These are phyloP conservation scores for Trypanosoma congolense DNA, from an alignment of 208 protist species.

Conservation along the genomic window DNA sequence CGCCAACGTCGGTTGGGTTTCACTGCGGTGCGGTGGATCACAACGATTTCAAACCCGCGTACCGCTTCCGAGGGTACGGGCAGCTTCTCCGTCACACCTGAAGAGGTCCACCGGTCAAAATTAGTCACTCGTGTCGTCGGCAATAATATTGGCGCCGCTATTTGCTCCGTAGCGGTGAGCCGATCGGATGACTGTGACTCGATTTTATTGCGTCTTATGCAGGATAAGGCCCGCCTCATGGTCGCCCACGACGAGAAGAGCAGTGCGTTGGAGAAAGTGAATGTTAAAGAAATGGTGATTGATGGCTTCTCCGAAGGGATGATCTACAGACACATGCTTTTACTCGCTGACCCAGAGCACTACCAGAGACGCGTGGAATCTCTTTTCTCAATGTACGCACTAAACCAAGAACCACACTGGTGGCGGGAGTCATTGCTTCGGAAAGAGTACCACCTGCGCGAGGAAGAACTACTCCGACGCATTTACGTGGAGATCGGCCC, in stretches of 20 bases:
- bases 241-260: not conserved
- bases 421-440: constrained; percentile 29
- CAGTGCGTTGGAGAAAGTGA: not conserved
- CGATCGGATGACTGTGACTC: constrained; percentile 33
- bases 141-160: constrained; percentile 47
- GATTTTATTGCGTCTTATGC: constrained; percentile 16
- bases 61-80: constrained; percentile 16
- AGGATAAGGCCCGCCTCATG: constrained; percentile 6
- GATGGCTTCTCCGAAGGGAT: constrained; percentile 31
- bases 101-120: constrained; percentile 49
- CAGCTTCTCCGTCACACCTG: constrained; percentile 44
- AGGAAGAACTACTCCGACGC: constrained; percentile 57
- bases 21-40: constrained; percentile 56
- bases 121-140: constrained; percentile 57
- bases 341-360: constrained; percentile 36
- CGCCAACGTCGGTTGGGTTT: constrained; percentile 42
- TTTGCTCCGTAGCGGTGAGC: constrained; percentile 39
- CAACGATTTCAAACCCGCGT: constrained; percentile 14
- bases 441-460: constrained; percentile 23
- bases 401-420: constrained; percentile 9
- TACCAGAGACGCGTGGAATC: constrained; percentile 35
- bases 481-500: constrained; percentile 55
- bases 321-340: constrained; percentile 32
- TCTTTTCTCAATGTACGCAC: constrained; percentile 30
- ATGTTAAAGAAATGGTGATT: constrained; percentile 24